Percentiles rank a stretch among this genome's conserved stretches.
phyloP scores from a whole-genome alignment of 495 filamentous ascomycete species.

The Podospora didyma region DNA sequence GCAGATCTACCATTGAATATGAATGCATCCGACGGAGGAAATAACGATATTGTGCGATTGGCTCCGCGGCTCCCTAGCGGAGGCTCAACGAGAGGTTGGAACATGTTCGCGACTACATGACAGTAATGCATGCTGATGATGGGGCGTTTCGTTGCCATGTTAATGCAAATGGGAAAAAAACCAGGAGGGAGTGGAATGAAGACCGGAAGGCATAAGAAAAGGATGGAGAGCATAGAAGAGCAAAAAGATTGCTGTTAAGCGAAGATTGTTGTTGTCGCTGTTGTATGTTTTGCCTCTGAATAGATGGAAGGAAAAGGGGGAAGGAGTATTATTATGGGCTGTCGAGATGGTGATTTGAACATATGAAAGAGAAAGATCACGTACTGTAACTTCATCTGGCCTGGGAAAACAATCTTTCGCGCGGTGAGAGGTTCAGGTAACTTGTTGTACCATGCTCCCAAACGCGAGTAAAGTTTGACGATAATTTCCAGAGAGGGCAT shows the following conservation, averaged over 20 bases:
- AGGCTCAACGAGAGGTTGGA: conserved; percentile 12
- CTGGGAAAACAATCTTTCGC: conserved; percentile 30
- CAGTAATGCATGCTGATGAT: conserved; percentile 18
- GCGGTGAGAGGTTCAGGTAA: conserved; percentile 31
- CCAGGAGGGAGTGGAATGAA: too few species aligned
- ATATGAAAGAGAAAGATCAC: background rate
- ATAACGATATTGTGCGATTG: background rate
- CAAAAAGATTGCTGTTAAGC: too few species aligned
- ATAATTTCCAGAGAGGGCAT: background rate
- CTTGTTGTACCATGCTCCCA: conserved; percentile 17
- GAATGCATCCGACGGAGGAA: background rate
- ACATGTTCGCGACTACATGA: conserved; percentile 17
- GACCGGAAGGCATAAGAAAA: too few species aligned
- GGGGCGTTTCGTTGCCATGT: background rate
- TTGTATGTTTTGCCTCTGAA: too few species aligned
- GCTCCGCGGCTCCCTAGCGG: background rate
- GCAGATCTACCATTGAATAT: background rate
- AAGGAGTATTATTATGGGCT: too few species aligned
- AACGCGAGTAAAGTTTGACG: background rate
- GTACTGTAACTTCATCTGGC: conserved; percentile 32
- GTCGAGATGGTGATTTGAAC: background rate
- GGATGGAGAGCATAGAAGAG: too few species aligned
- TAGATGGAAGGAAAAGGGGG: too few species aligned
- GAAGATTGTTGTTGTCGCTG: too few species aligned
- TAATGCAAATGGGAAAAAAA: background rate